Base-by-base conservation (phyloP, 2,329 filamentous ascomycete species). In the Fusarium torulosum region DNA sequence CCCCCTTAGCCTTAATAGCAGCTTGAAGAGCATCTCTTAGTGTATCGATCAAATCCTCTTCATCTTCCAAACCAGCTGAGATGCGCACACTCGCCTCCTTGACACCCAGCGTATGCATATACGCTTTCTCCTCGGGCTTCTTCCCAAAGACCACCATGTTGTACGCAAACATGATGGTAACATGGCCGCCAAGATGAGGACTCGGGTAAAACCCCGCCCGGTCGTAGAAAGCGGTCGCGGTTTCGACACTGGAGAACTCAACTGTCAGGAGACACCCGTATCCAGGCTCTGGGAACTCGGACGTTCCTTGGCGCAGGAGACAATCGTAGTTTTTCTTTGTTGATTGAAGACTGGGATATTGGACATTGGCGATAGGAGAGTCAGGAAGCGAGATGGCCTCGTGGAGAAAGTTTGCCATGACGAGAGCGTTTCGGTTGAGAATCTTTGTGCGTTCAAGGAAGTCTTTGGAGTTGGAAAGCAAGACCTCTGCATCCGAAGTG, bases 221-320 rank as follows among this genome's bases (percentile, higher is more conserved):
- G 57, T 88, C 79, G 68, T 85, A 86, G 61, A 88, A 88, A 1
- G 80, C 79, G 4, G 63, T 72, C 1, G 84, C 79, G 0, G 76
- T 60, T 6, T 77, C 77, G 0, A 81, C 59, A n/a, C 69, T 77
- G 13, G 77, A 75, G 45, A 89, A 84, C 43, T 87, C 83, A 27
- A 88, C 75, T 10, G 76, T 83, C 15, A 88, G 72, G 2, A 88
- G 80, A 66, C 84, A 87, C 4, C 86, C 86, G 68, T 86, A 85
- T 0, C 86, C 86, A 0, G 85, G 84, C 1, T 72, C 69, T 7
- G 76, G 79, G 55, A 87, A 82, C 2, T 85, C 84, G 0, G 75
- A 42, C 0, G 83, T 78, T 8, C 76, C 53, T 6, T 57, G 75
- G 4, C 82, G 77, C 67, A 79, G 71, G 63, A 80, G 74, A 3